Percentiles rank a stretch among this genome's conserved stretches.
phyloP scores from a whole-genome alignment of 192 early-diverging fungal species.

The Kappamyces sp. region DNA sequence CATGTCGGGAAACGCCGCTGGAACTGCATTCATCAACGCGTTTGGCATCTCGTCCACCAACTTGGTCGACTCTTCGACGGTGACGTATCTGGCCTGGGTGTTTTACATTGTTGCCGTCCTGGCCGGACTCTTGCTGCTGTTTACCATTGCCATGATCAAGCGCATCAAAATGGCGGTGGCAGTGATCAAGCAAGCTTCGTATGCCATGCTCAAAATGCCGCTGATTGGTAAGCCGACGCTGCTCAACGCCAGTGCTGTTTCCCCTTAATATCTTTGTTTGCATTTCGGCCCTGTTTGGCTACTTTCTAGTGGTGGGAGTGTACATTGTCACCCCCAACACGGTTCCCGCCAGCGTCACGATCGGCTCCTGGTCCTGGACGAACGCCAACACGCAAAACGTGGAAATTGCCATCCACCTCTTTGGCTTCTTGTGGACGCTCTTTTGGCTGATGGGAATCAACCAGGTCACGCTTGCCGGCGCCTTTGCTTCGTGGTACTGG shows the following conservation, averaged over 20 bases:
- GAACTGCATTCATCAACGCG: not conserved
- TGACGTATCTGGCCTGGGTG: not conserved
- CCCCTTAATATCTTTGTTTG: slow-evolving; percentile 23
- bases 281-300: slow-evolving; percentile 15
- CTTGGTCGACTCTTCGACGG: slow-evolving; percentile 4
- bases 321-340: slow-evolving; percentile 25
- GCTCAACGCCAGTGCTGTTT: slow-evolving; percentile 25
- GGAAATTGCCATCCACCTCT: slow-evolving; percentile 42
- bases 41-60: slow-evolving; percentile 6
- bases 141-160: slow-evolving; percentile 39
- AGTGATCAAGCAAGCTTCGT: slow-evolving; percentile 43
- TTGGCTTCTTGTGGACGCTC: slow-evolving; percentile 53
- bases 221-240: slow-evolving; percentile 26
- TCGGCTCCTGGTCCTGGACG: slow-evolving; percentile 6
- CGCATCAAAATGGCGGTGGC: slow-evolving; percentile 46
- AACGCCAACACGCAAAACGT: slow-evolving; percentile 23
- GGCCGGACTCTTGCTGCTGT: slow-evolving; percentile 29
- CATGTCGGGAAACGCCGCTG: slow-evolving; percentile 8
- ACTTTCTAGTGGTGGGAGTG: slow-evolving; percentile 26
- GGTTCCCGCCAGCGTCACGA: not conserved
- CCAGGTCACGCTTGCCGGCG: slow-evolving; percentile 41
- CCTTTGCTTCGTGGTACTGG: slow-evolving; percentile 51
- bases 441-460: slow-evolving; percentile 43
- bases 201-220: slow-evolving; percentile 39
- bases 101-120: slow-evolving; percentile 29